Evolutionary conservation across 495 filamentous ascomycete genomes (phyloP).

Genomic region (Daldinia loculata): DNA sequence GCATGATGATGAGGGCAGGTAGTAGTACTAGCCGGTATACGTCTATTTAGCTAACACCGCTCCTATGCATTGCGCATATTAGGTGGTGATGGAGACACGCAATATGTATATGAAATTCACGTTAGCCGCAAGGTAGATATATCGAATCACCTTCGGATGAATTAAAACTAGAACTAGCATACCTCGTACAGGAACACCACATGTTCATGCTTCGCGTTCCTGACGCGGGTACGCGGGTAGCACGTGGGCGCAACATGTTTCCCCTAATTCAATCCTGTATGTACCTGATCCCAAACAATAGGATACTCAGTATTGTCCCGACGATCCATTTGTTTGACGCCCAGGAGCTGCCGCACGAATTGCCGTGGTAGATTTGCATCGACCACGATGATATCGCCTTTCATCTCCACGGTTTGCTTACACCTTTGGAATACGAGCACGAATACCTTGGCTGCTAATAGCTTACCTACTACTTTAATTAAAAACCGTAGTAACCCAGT

Average conservation of each 20-base stretch:
- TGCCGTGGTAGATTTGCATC: slow-evolving; percentile 2
- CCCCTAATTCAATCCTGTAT: not conserved
- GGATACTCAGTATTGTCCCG: not conserved
- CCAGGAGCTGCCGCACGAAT: not conserved
- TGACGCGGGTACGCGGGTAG: slow-evolving; percentile 7
- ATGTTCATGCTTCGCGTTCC: slow-evolving; percentile 10
- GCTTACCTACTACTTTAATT: not conserved
- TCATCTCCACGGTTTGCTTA: not conserved
- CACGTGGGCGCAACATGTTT: slow-evolving; percentile 21
- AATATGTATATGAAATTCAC: not conserved
- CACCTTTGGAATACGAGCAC: not conserved
- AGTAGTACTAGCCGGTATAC: too few species aligned
- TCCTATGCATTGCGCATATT: not conserved
- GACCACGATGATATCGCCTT: not conserved
- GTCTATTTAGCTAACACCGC: not conserved
- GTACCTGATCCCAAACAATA: not conserved
- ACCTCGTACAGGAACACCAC: slow-evolving; percentile 13
- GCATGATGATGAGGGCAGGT: not conserved
- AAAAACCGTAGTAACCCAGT: not conserved
- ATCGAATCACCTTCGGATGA: not conserved
- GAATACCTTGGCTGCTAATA: not conserved
- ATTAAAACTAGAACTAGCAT: slow-evolving; percentile 6
- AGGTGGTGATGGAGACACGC: not conserved
- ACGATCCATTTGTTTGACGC: not conserved
- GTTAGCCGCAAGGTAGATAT: not conserved